Conservation (phyloP, 2,329 filamentous ascomycete species). For the Fusarium tricinctum region DNA sequence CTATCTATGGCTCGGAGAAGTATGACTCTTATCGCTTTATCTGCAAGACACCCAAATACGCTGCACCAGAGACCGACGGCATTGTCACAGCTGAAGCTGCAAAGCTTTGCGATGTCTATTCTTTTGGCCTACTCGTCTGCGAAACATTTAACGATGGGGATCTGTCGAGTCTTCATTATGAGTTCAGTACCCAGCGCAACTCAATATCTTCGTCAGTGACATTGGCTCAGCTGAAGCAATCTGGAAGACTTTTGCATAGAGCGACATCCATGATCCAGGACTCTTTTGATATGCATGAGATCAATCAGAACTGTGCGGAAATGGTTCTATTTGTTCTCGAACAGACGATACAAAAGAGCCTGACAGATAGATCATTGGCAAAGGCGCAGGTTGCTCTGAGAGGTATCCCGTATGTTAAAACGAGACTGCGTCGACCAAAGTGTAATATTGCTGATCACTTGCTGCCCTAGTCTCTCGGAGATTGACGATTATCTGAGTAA, state of each 20-base stretch:
- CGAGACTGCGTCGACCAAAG: no score
- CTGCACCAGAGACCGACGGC: conserved; percentile 5
- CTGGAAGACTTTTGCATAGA: neutral
- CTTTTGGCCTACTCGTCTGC: neutral
- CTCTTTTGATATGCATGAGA: neutral
- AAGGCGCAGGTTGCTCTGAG: neutral
- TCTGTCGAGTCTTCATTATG: neutral
- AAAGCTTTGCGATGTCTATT: conserved; percentile 1
- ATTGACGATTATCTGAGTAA: neutral
- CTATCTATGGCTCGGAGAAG: conserved; percentile 4
- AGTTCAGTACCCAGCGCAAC: neutral
- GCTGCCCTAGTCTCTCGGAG: no score
- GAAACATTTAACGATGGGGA: neutral
- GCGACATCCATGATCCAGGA: neutral
- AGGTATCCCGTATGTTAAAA: neutral
- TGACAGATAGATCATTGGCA: neutral
- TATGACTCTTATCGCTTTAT: conserved; percentile 16
- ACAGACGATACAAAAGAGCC: neutral
- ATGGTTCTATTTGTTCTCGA: neutral
- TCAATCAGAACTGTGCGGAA: no score
- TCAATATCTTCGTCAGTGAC: neutral
- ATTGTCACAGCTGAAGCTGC: neutral
- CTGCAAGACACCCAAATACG: conserved; percentile 9
- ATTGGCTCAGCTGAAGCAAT: neutral
- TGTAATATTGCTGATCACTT: no score